Conservation (phyloP, 441 rosid species). For the Manihot esculenta region DNA sequence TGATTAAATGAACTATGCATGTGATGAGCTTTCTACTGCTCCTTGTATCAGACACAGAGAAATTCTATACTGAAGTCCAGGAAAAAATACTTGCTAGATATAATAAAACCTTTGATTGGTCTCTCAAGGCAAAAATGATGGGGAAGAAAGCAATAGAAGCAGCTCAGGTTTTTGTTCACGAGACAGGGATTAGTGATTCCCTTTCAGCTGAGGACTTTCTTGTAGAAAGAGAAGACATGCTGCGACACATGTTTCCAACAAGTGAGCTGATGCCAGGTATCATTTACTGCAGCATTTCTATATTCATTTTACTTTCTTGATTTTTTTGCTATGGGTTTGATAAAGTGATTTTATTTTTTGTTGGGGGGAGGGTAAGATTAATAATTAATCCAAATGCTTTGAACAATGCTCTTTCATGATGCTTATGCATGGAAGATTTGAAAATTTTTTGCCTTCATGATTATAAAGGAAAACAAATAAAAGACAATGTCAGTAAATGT, state of each 20-base stretch:
- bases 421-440: background rate
- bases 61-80: slow-evolving; percentile 87
- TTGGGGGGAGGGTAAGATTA: background rate
- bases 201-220: slow-evolving; percentile 85
- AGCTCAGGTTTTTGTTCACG: slow-evolving; percentile 76
- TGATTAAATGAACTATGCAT: slow-evolving; percentile 3
- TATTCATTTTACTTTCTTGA: background rate
- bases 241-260: slow-evolving; percentile 65
- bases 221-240: slow-evolving; percentile 77
- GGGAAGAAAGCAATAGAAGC: slow-evolving; percentile 91
- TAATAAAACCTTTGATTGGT: slow-evolving; percentile 87
- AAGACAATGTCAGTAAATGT: background rate
- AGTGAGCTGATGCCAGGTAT: slow-evolving; percentile 91
- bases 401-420: background rate
- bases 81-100: slow-evolving; percentile 78
- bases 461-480: background rate
- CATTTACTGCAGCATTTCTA: background rate
- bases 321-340: background rate
- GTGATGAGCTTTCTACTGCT: slow-evolving; percentile 18
- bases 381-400: background rate
- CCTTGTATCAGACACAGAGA: slow-evolving; percentile 69
- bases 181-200: slow-evolving; percentile 73
- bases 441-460: background rate
- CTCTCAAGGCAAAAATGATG: slow-evolving; percentile 96
- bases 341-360: background rate